Percentiles rank a stretch among this genome's conserved stretches.
Conservation (phyloP, 108 stramenopile species). For the Cyclotella baltica region DNA sequence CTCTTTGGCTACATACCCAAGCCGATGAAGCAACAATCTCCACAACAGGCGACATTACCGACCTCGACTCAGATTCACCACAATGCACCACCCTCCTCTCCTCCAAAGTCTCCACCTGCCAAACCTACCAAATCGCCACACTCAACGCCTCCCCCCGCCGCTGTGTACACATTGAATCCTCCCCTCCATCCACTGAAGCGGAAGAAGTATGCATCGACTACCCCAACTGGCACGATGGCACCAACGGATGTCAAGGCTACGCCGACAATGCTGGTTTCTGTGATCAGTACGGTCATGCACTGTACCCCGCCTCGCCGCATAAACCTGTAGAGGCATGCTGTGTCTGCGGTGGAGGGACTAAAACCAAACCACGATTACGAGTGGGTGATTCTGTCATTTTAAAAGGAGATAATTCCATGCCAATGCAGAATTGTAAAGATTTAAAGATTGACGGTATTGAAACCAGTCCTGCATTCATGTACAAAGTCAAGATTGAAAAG, state of each 20-base stretch:
- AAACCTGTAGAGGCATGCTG: slow-evolving; percentile 50
- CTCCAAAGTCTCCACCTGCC: slow-evolving; percentile 17
- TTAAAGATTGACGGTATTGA: slow-evolving; percentile 24
- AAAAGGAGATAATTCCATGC: slow-evolving; percentile 1
- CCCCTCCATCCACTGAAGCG: not conserved
- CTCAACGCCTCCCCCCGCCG: slow-evolving; percentile 50
- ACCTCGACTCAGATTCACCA: not conserved
- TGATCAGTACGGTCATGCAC: not conserved
- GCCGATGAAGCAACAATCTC: too few species aligned
- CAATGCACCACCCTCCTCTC: slow-evolving; percentile 3
- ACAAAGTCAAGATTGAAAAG: slow-evolving; percentile 28
- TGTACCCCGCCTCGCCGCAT: not conserved
- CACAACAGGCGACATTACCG: not conserved
- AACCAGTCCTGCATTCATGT: slow-evolving; percentile 12
- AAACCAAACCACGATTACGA: slow-evolving; percentile 17
- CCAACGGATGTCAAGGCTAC: slow-evolving; percentile 46
- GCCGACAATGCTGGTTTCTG: slow-evolving; percentile 14
- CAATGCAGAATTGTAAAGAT: slow-evolving; percentile 15
- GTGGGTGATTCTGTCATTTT: slow-evolving; percentile 42
- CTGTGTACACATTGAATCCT: slow-evolving; percentile 46
- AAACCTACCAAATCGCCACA: slow-evolving; percentile 49
- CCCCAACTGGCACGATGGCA: slow-evolving; percentile 43
- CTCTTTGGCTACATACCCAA: too few species aligned
- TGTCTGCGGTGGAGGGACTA: slow-evolving; percentile 43
- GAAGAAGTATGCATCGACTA: slow-evolving; percentile 35